Evolutionary conservation across 2,329 filamentous ascomycete genomes (phyloP), one percentile per base, ranked within the genome.

Genomic region (Saccharata proteae): DNA sequence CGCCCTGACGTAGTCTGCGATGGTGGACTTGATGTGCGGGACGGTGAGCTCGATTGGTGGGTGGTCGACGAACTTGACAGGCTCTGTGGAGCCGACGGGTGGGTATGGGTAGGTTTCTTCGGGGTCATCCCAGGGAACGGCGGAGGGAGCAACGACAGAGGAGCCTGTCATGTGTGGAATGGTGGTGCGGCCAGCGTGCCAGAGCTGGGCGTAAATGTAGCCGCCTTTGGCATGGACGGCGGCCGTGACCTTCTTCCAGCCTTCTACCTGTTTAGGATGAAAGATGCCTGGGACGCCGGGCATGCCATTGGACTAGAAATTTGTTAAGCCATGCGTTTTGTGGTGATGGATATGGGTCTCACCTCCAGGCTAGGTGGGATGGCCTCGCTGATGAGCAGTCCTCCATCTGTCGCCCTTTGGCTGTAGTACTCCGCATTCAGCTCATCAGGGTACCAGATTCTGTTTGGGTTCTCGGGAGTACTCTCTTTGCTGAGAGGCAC

Each of bases 311-410:
- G 24, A 28, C 33, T 35, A 13, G 5, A 10, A 16, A 23, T 8
- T 13, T 9, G 24, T 35, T 12, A 59, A 35, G 29, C 16, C 30
- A 6, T 7, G 16, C 21, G 8, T n/a, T 14, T 11, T 7, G 6
- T 23, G 4, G 12, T 10, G 14, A 26, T 12, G 13, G 16, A 12
- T 9, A 19, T 10, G n/a, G n/a, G n/a, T 32, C 40, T 31, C 49
- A 59, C 58, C 47, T 61, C 59, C 3, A 47, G 42, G 44, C 45
- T 65, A 47, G 55, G 68, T 52, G 59, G 61, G 4, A 68, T 69
- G 1, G 62, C 71, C 46, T 78, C 74, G 3, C 64, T 65, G 40
- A 78, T 65, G 24, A 77, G 49, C 3, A 78, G 52, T 1, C 69
- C 73, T 15, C 71, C 70, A 4, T 64, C 61, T 7, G 57, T 55